Evolutionary conservation across 495 filamentous ascomycete genomes (phyloP), one percentile per base, ranked within the genome.

Genomic region (Melanomma pulvis-pyrius): DNA sequence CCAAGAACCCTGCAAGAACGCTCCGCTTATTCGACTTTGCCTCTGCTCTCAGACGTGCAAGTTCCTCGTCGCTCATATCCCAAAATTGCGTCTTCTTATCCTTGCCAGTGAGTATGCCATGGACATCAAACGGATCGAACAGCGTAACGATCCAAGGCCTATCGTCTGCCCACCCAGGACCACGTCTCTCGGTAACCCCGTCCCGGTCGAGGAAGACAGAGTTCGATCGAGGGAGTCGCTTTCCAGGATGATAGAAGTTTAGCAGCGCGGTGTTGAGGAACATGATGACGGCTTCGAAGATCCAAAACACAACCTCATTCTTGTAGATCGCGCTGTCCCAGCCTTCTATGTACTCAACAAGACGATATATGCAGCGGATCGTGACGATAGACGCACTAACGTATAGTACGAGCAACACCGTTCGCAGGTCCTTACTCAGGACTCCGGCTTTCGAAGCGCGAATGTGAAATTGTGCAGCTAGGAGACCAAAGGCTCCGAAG

Each of bases 391-490:
- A 60, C 3, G 69, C 67, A 17, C 68, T 72, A 21, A 72, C 65
- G 46, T 74, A 77, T 0, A 78, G 68, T 52, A 73, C 71, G 28
- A 66, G 55, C 24, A 92, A 77, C 8, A 86, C 76, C 22, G 79
- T 79, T 22, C 81, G 82, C 22, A 93, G 78, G 34, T 88, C 87
- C 48, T 61, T 36, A 59, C 80, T 82, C 34, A 85, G 64, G 32
- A 88, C 78, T 7, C 82, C 80, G 0, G 79, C 81, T 47, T 78
- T 80, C 15, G 63, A 69, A 65, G 86, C 91, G 29, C 84, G 85
- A 24, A 58, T 72, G 56, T 92, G 86, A 74, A 92, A 91, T 22
- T 68, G 72, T 6, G 68, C 77, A 0, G 84, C 85, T 0, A 93
- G 73, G 6, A 80, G 36, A 21, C 89, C 58, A 74, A 92, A 92